Conservation (phyloP, 1,284 basidiomycete genomes). For the Peniophora sp. region DNA sequence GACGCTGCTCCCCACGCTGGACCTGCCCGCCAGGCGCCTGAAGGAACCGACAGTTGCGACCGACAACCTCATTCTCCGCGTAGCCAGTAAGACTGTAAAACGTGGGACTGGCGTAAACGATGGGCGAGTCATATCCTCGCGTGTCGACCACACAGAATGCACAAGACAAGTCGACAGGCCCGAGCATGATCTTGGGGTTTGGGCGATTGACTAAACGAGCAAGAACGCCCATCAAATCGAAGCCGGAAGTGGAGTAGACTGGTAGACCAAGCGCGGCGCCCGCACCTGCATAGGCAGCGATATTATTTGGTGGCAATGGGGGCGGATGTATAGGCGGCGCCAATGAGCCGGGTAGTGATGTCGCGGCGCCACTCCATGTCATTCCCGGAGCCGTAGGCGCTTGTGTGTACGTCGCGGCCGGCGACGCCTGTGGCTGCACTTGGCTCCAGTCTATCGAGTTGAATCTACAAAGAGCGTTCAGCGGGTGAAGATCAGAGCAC, state of each 20-base stretch:
- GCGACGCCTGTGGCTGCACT: no score
- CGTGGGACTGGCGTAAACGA: slow-evolving; percentile 80
- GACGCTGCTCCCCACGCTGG: slow-evolving; percentile 55
- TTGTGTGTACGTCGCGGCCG: no score
- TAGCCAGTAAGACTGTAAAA: slow-evolving; percentile 86
- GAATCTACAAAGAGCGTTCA: slow-evolving; percentile 2
- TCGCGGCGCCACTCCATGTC: no score
- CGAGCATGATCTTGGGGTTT: slow-evolving; percentile 72
- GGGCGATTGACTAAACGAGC: slow-evolving; percentile 70
- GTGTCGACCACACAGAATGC: slow-evolving; percentile 86
- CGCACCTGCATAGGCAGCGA: slow-evolving; percentile 1
- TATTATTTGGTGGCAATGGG: not conserved
- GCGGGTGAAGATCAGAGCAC: slow-evolving; percentile 5
- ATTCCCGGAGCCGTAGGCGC: no score
- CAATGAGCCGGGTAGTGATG: not conserved
- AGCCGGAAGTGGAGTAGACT: slow-evolving; percentile 85
- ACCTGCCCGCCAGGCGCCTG: slow-evolving; percentile 70
- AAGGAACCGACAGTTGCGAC: slow-evolving; percentile 85
- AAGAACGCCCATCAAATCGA: slow-evolving; percentile 82
- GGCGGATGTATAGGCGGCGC: not conserved
- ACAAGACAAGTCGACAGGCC: slow-evolving; percentile 88
- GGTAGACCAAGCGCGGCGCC: slow-evolving; percentile 25
- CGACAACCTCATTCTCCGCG: slow-evolving; percentile 68
- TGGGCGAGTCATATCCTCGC: slow-evolving; percentile 72
- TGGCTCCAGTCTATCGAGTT: slow-evolving; percentile 6